Conservation (phyloP, 164 flowering plant genomes). For the Vitis labrusca region DNA sequence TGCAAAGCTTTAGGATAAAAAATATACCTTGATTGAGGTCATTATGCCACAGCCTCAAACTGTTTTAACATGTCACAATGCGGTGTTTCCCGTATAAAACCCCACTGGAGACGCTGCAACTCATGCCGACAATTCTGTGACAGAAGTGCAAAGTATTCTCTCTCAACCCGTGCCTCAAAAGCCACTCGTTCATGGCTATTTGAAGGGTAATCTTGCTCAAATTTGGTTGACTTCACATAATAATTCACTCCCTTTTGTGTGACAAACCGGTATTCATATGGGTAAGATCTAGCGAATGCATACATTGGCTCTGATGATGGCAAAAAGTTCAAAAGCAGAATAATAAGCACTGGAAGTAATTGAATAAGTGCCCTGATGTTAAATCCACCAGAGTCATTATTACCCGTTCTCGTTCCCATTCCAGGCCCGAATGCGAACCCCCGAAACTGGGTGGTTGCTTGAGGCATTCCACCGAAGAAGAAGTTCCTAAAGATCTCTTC, state of each 20-base stretch:
- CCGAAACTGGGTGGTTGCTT: constrained; percentile 60
- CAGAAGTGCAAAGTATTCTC: constrained; percentile 52
- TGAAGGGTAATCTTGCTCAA: constrained; percentile 71
- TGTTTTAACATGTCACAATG: constrained; percentile 68
- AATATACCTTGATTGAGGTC: constrained; percentile 24
- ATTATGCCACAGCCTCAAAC: constrained; percentile 43
- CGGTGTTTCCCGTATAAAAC: constrained; percentile 58
- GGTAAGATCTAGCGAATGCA: constrained; percentile 46
- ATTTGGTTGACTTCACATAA: constrained; percentile 60
- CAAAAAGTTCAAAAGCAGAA: constrained; percentile 59
- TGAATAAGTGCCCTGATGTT: constrained; percentile 54
- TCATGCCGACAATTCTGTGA: constrained; percentile 70
- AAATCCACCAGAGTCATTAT: constrained; percentile 46
- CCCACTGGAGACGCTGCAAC: constrained; percentile 79
- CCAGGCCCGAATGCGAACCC: constrained; percentile 65
- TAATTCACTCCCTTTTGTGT: constrained; percentile 67
- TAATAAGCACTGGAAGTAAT: constrained; percentile 67
- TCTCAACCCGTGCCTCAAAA: constrained; percentile 56
- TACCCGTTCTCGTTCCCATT: constrained; percentile 48
- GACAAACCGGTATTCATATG: constrained; percentile 39
- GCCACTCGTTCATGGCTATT: constrained; percentile 37
- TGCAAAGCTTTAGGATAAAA: not conserved
- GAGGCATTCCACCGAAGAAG: constrained; percentile 73
- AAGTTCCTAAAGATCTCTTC: constrained; percentile 92
- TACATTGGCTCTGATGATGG: constrained; percentile 76